Conservation (phyloP, 371 early-diverging fungal genomes). For the Batkoa obscura region DNA sequence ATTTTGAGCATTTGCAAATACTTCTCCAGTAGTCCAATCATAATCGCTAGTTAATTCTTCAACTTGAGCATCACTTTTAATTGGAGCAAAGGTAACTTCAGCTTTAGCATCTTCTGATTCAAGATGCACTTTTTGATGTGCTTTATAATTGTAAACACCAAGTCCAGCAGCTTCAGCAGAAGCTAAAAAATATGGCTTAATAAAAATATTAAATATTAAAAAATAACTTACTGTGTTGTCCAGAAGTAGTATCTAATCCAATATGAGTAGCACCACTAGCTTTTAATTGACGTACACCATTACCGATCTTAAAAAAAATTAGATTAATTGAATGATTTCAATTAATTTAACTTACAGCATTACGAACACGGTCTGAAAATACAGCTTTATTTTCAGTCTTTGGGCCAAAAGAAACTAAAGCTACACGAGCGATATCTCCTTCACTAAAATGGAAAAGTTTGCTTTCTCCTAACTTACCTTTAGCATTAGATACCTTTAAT, state of each 20-base stretch:
- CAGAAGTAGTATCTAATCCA: constrained; percentile 33
- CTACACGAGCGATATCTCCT: constrained; percentile 34
- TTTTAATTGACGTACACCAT: constrained; percentile 41
- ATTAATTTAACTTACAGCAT: constrained; percentile 25
- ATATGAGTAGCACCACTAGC: constrained; percentile 30
- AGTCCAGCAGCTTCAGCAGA: constrained; percentile 60
- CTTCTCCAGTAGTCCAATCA: constrained; percentile 39
- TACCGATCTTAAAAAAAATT: constrained; percentile 28
- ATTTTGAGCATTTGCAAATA: constrained; percentile 75
- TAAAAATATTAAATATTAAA: neutral
- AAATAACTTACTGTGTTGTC: constrained; percentile 19
- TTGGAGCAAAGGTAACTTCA: constrained; percentile 1
- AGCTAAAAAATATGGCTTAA: constrained; percentile 9
- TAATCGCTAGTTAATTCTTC: neutral
- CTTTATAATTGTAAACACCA: constrained; percentile 40
- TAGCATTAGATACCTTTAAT: constrained; percentile 20
- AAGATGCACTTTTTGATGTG: constrained; percentile 32
- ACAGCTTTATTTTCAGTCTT: constrained; percentile 12
- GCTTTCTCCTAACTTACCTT: constrained; percentile 32
- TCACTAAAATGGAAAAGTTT: constrained; percentile 28
- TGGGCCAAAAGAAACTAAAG: constrained; percentile 55
- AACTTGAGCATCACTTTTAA: neutral
- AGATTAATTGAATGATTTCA: constrained; percentile 1
- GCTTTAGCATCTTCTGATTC: neutral
- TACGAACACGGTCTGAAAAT: constrained; percentile 27